Percentiles rank a stretch among this genome's conserved stretches.
Evolutionary conservation across 1,284 basidiomycete genomes (phyloP).

Genomic region (Thelephora terrestris): DNA sequence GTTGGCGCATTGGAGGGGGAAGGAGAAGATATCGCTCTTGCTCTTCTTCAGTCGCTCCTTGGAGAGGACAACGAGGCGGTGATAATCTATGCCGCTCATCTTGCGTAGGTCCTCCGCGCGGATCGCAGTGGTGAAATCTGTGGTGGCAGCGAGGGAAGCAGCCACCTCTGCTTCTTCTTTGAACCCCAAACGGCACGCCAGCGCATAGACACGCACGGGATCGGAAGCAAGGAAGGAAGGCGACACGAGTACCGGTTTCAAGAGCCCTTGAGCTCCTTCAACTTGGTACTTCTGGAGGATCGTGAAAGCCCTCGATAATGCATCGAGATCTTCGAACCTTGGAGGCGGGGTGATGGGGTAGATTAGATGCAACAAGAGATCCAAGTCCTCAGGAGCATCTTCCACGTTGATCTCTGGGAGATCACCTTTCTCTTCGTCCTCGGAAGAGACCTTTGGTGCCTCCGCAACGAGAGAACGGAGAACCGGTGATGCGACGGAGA

Average conservation of each 20-base stretch:
- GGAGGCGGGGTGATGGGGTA: not conserved
- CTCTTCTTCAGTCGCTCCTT: no score
- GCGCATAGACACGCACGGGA: not conserved
- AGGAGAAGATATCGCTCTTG: no score
- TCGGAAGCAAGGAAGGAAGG: not conserved
- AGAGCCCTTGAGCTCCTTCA: not conserved
- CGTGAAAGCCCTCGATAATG: slow-evolving; percentile 4
- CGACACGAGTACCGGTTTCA: not conserved
- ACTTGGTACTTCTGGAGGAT: slow-evolving; percentile 17
- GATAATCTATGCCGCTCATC: no score
- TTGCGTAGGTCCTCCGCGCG: no score
- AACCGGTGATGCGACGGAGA: not conserved
- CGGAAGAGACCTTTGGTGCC: not conserved
- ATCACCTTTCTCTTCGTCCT: not conserved
- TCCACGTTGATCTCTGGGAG: not conserved
- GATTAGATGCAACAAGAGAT: not conserved
- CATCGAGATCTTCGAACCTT: not conserved
- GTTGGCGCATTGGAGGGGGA: no score
- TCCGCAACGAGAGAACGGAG: not conserved
- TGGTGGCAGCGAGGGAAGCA: not conserved
- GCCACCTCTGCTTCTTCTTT: not conserved
- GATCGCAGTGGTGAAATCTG: no score
- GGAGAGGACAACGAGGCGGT: no score
- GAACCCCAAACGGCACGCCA: not conserved
- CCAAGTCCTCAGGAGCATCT: not conserved